Base-by-base conservation (phyloP, 2,329 filamentous ascomycete species). In the Grosmannia serpens region DNA sequence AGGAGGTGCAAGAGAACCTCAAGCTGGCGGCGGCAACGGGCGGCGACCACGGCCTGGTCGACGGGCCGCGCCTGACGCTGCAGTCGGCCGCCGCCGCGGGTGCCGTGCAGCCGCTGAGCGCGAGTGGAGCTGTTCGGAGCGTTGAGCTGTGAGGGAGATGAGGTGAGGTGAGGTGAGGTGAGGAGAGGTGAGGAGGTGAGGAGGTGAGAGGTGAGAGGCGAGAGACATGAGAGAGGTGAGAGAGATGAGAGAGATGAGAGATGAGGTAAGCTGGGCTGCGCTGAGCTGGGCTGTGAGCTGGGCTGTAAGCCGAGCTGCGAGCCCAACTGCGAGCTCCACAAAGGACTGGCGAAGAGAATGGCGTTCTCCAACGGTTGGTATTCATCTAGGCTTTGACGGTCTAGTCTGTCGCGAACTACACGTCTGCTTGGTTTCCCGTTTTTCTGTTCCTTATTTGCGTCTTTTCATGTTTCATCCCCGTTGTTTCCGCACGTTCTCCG, bases 1-100 rank as follows among this genome's bases (percentile, higher is more conserved):
- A 85, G 57, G 88, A 91, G 62, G 87, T 91, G 0, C 89, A 96
- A 72, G 86, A 90, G 52, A 79, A 80, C 0, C 77, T 95, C n/a
- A 80, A 78, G 70, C 74, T 74, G n/a, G 81, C 78, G 1, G 74
- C 73, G 0, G 66, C 71, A 0, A 68, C 70, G 8, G 79, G 78
- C 7, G 78, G 77, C 33, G 80, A 81, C 22, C 75, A 77, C 59
- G 77, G 76, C 4, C 64, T 73, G 62, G 69, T 66, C n/a, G 78
- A 81, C 52, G 76, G 75, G 20, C 79, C 79, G 58, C 76, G 75
- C 31, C 69, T 86, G 63, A 76, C 74, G 56, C 82, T 86, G 64
- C 77, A 81, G 59, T 70, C 75, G 1, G 69, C 71, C 8, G 68
- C 75, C 6, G 70, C 71, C 2, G 68, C 73, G 1, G 72, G 71